Evolutionary conservation across 768 basidiomycete species (phyloP).

Genomic region (Neoboletus subvelutipes): DNA sequence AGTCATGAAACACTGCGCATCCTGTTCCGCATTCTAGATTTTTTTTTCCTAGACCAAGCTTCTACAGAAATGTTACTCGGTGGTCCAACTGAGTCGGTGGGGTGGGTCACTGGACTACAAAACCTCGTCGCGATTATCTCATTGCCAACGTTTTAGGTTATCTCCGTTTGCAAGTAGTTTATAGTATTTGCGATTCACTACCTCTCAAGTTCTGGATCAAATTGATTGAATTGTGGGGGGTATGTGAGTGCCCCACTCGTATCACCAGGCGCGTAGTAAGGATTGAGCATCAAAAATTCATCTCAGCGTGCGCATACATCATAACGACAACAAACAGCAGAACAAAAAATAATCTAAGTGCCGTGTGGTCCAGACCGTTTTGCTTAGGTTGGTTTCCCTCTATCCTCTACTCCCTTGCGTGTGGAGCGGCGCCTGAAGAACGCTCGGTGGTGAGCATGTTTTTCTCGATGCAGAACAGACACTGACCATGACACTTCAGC

Average conservation of each 20-base stretch:
- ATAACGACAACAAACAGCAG: neutral
- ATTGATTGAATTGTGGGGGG: neutral
- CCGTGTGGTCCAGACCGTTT: neutral
- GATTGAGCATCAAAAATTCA: neutral
- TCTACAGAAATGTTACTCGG: no score
- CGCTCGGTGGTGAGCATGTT: neutral
- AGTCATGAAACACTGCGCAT: no score
- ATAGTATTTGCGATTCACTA: neutral
- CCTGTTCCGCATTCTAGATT: no score
- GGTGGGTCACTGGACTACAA: no score
- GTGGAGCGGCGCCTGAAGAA: no score
- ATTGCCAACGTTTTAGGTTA: no score
- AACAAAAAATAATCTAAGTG: neutral
- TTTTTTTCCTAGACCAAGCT: no score
- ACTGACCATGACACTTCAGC: slow-evolving; percentile 9
- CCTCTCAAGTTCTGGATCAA: neutral
- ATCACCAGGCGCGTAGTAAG: neutral
- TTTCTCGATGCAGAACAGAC: neutral
- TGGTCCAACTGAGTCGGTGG: no score
- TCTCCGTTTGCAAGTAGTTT: neutral
- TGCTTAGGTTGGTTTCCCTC: no score
- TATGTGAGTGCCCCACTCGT: neutral
- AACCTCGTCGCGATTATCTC: no score
- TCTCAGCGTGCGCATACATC: neutral
- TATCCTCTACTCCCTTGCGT: no score